Base-by-base conservation (phyloP, 768 basidiomycete genomes). In the Holtermanniella nyarrowii region DNA sequence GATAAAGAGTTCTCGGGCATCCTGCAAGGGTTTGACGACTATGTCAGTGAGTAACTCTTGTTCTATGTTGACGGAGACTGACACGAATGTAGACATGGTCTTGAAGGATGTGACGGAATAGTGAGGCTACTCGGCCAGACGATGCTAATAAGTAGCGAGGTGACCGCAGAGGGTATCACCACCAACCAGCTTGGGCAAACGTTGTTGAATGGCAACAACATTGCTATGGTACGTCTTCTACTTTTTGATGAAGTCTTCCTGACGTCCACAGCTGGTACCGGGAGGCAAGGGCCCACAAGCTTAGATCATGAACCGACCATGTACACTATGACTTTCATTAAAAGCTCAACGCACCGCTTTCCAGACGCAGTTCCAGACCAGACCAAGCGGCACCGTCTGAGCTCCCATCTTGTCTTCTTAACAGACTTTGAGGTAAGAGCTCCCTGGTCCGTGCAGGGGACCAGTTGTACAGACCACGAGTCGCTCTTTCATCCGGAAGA, bases 1-100 rank as follows among this genome's bases (percentile, higher is more conserved):
- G 90, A 99, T 56, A 84, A 89, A 43, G 93, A 99, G 75, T 99
- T 96, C 74, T 87, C 86, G 21, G 93, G 93, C 11, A 95, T 83
- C 2, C 77, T 99, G 40, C 78, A 93, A 26, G 93, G 93, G 1
- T 99, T 99, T 63, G 93, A 99, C 70, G 93, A 99, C 74, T 99
- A 93, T 72, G 93, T 99, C 72, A 99, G 93, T 96, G 71, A 79
- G 93, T 91, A 48, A 16, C 23, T 24, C 1, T 41, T 3, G 52
- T 49, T 42, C 31, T 37, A 22, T 50, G 18, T 21, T 52, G 41
- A 51, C 12, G 14, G 3, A n/a, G 37, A 18, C 52, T 24, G 5
- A 21, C 43, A 14, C 18, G 45, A 18, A 20, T 12, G n/a, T 44
- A 70, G 69, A 70, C 44, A 70, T 70, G 69, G 69, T 70, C 7